Conservation (phyloP, 2,329 filamentous ascomycete genomes). For the Helotiales sp. region DNA sequence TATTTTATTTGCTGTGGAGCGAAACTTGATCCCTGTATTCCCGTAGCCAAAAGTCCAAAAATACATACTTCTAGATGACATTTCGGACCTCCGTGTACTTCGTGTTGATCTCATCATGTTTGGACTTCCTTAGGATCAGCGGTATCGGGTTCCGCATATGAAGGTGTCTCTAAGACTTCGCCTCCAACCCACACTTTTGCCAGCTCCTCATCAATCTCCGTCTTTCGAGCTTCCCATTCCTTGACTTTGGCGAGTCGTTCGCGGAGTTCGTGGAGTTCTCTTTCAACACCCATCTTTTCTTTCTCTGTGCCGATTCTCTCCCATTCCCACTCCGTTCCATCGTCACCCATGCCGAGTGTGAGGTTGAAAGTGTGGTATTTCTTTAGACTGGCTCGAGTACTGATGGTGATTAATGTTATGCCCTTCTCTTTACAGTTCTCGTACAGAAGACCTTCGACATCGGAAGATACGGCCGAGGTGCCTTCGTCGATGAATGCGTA, state of each 20-base stretch:
- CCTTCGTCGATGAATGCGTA: slow-evolving; percentile 96
- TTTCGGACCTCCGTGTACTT: neutral
- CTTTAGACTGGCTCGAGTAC: slow-evolving; percentile 89
- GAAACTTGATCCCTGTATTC: neutral
- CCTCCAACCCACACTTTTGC: slow-evolving; percentile 40
- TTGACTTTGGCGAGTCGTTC: slow-evolving; percentile 81
- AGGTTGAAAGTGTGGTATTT: slow-evolving; percentile 95
- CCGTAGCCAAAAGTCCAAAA: neutral
- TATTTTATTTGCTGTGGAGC: neutral
- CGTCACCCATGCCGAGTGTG: slow-evolving; percentile 75
- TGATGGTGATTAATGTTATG: slow-evolving; percentile 95
- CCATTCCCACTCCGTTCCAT: slow-evolving; percentile 87
- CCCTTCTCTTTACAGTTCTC: slow-evolving; percentile 90
- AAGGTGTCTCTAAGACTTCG: slow-evolving; percentile 22
- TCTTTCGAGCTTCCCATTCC: slow-evolving; percentile 74
- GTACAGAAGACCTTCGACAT: slow-evolving; percentile 92
- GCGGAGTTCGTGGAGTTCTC: slow-evolving; percentile 81
- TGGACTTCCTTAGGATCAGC: neutral
- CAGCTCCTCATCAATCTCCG: slow-evolving; percentile 83
- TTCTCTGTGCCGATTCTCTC: slow-evolving; percentile 90
- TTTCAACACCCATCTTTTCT: slow-evolving; percentile 91
- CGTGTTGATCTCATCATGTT: neutral
- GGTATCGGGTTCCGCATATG: slow-evolving; percentile 13
- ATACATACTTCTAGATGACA: neutral
- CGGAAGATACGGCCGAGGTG: slow-evolving; percentile 88